A percentile compares a stretch with the other conserved stretches of the same genome.
These are phyloP conservation scores for Lipomyces orientalis DNA, from an alignment of 805 yeast species.

Conservation along the genomic window DNA sequence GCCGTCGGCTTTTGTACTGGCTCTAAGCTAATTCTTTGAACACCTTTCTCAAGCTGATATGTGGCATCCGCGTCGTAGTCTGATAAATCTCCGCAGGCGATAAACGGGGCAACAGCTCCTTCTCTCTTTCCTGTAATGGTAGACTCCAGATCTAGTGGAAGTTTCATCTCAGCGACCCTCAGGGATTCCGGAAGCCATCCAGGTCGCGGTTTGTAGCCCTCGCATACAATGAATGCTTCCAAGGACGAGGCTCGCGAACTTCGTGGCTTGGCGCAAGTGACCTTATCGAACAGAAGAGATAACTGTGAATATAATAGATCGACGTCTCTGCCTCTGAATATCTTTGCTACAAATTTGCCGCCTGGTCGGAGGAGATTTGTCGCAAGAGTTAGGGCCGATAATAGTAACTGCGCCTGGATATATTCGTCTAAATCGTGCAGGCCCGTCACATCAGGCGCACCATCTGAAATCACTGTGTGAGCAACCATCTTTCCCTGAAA, in stretches of 20 bases:
- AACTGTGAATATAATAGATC: slow-evolving; percentile 92
- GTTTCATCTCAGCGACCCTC: slow-evolving; percentile 10
- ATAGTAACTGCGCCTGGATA: slow-evolving; percentile 90
- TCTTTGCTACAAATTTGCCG: slow-evolving; percentile 94
- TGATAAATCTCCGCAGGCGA: slow-evolving; percentile 92
- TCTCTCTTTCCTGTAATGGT: slow-evolving; percentile 53
- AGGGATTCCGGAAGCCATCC: slow-evolving; percentile 73
- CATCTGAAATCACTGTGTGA: slow-evolving; percentile 57
- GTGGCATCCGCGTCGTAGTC: slow-evolving; percentile 96
- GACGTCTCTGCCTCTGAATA: slow-evolving; percentile 94
- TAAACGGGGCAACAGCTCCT: slow-evolving; percentile 82
- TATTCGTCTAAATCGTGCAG: slow-evolving; percentile 96
- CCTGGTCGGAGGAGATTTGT: slow-evolving; percentile 87
- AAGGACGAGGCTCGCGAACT: slow-evolving; percentile 93
- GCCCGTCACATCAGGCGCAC: slow-evolving; percentile 99
- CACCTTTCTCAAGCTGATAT: slow-evolving; percentile 58
- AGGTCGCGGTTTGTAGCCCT: slow-evolving; percentile 80
- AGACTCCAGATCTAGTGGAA: slow-evolving; percentile 9
- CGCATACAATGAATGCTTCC: slow-evolving; percentile 92
- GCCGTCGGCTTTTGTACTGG: slow-evolving; percentile 97
- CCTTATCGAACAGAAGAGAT: slow-evolving; percentile 81
- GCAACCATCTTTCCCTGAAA: not conserved
- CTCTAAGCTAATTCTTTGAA: slow-evolving; percentile 61
- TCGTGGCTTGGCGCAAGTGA: slow-evolving; percentile 94
- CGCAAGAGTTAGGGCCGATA: slow-evolving; percentile 90